Evolutionary conservation across 2,329 filamentous ascomycete species (phyloP), one percentile per base, ranked within the genome.

Genomic region (Penicillium glabrum): DNA sequence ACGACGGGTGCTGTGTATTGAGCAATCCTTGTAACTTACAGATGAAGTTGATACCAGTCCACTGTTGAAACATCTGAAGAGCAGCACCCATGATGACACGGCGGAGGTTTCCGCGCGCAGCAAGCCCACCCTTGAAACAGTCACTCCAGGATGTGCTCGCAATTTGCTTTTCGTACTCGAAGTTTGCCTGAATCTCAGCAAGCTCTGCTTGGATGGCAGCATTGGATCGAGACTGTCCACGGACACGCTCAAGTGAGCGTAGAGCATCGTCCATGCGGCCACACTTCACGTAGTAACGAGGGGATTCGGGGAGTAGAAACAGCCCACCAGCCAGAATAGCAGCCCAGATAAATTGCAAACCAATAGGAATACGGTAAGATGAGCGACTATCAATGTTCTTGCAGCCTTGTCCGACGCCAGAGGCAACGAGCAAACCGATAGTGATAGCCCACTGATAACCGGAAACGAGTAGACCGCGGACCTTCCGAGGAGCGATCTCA

Each of bases 21-120:
- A 39, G 8, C n/a, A 39, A 10, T 8, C 3, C 14, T 2, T 8
- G 35, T 23, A 10, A 55, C 61, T 57, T 47, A 63, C 62, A 93
- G 81, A 95, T 90, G 78, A 93, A 96, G 83, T 96, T 96, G 77
- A 96, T 89, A 79, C 91, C 91, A 31, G 90, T 92, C 85, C 84
- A 72, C 75, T 90, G 88, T 75, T 90, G 88, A 86, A 90, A 90
- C 87, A 90, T 90, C 79, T 90, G 88, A 41, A 90, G 79, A 35
- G 86, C 86, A 43, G 84, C 88, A 65, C 88, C 88, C 43, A 90
- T 80, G 56, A 90, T 84, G 26, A 87, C 87, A 63, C 86, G 84
- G 67, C 88, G 87, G 51, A 90, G 62, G 59, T 79, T 79, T 62
- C 81, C 82, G 69, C 78, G 80, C 14, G 80, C 76, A 55, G 78